These are phyloP conservation scores for Aphanomyces euteiches DNA, from an alignment of 352 stramenopile species.

Conservation along the genomic window DNA sequence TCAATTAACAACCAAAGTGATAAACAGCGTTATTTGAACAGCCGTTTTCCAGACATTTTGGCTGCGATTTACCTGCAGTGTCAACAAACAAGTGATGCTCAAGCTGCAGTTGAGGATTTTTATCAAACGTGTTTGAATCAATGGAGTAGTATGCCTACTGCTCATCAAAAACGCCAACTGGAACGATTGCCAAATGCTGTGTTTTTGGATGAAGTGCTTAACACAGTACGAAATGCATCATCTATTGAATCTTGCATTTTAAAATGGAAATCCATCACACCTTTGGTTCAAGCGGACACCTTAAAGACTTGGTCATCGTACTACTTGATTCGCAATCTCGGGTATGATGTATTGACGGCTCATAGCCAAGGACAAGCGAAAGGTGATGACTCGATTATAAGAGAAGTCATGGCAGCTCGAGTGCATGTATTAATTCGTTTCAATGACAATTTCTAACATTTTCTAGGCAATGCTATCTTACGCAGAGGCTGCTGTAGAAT, in stretches of 20 bases:
- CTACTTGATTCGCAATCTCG: conserved; percentile 19
- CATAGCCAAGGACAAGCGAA: too few relatives aligned
- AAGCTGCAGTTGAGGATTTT: conserved; percentile 57
- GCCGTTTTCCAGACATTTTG: conserved; percentile 20
- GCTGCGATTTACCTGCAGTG: not conserved
- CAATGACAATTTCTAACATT: not conserved
- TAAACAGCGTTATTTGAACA: not conserved
- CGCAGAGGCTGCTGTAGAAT: conserved; percentile 55
- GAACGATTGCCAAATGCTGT: conserved; percentile 20
- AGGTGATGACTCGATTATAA: not conserved
- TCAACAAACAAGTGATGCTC: conserved; percentile 33
- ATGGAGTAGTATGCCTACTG: conserved; percentile 42
- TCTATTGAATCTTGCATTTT: not conserved
- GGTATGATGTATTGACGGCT: not conserved
- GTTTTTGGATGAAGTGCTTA: conserved; percentile 10
- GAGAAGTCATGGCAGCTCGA: conserved; percentile 3
- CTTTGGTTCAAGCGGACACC: conserved; percentile 5
- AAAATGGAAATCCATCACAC: conserved; percentile 11
- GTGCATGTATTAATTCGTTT: conserved; percentile 18
- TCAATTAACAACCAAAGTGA: not conserved
- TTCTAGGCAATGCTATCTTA: conserved; percentile 60
- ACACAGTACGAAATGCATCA: too few relatives aligned
- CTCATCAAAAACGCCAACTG: conserved; percentile 18
- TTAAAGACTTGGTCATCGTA: conserved; percentile 17
- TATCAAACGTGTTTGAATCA: conserved; percentile 47